Percentiles rank a stretch among this genome's conserved stretches.
Evolutionary conservation across 2,329 filamentous ascomycete genomes (phyloP).

Genomic region (Colletotrichum australisinense): DNA sequence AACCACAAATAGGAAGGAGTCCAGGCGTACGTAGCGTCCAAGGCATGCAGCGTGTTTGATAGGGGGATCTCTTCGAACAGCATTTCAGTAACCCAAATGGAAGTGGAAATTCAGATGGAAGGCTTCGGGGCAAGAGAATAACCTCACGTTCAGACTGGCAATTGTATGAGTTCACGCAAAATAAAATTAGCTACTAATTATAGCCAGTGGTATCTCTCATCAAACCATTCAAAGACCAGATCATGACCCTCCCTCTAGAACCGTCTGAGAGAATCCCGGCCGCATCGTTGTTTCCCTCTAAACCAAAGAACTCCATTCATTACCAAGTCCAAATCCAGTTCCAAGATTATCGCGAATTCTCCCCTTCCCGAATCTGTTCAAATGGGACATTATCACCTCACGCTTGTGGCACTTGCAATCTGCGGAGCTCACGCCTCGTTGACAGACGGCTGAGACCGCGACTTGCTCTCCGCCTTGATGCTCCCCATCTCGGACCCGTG

Average conservation of each 20-base stretch:
- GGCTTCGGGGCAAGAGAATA: no score
- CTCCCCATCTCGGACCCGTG: slow-evolving; percentile 44
- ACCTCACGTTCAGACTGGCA: neutral
- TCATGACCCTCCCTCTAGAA: neutral
- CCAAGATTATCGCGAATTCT: neutral
- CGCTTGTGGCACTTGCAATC: neutral
- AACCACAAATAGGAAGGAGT: neutral
- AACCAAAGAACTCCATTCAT: slow-evolving; percentile 24
- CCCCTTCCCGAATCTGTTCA: neutral
- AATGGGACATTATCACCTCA: neutral
- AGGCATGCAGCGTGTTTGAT: no score
- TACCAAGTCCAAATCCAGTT: neutral
- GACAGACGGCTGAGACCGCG: neutral
- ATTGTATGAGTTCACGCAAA: neutral
- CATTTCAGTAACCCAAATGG: no score
- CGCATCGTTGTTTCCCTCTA: neutral
- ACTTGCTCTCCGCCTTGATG: slow-evolving; percentile 38
- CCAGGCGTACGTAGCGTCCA: neutral
- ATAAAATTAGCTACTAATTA: slow-evolving; percentile 16
- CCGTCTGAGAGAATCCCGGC: neutral
- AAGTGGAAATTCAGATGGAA: neutral
- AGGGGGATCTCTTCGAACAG: neutral
- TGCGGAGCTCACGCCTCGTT: neutral
- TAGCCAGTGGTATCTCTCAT: slow-evolving; percentile 27
- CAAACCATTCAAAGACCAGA: neutral